These are phyloP conservation scores for Colletotrichum tamarilloi DNA, from an alignment of 2,329 filamentous ascomycete species.

Conservation along the genomic window DNA sequence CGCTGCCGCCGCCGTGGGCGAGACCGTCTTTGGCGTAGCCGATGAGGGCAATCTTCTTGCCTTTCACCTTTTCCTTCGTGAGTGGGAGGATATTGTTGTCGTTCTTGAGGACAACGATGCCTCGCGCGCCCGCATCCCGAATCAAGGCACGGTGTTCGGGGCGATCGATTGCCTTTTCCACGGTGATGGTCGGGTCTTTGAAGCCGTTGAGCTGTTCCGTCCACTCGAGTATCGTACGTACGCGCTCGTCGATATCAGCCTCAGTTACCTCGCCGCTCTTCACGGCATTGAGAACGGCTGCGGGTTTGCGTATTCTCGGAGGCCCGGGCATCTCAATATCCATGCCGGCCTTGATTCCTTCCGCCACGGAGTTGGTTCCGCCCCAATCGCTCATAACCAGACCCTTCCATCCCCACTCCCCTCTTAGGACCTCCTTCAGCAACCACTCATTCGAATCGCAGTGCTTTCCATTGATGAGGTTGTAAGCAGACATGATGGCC, in stretches of 20 bases:
- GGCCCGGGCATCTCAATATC: slow-evolving; percentile 73
- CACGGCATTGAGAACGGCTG: slow-evolving; percentile 39
- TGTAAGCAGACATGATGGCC: slow-evolving; percentile 46
- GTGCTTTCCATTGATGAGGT: slow-evolving; percentile 56
- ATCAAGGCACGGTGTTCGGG: slow-evolving; percentile 66
- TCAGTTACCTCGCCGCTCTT: slow-evolving; percentile 38
- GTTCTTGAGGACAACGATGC: slow-evolving; percentile 83
- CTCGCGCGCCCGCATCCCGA: slow-evolving; percentile 63
- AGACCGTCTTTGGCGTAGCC: slow-evolving; percentile 55
- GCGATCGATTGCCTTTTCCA: slow-evolving; percentile 49
- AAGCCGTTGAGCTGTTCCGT: slow-evolving; percentile 45
- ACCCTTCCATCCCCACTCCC: slow-evolving; percentile 81
- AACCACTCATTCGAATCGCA: slow-evolving; percentile 59
- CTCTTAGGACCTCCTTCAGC: slow-evolving; percentile 77
- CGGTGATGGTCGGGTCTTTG: slow-evolving; percentile 47
- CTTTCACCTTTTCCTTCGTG: slow-evolving; percentile 53
- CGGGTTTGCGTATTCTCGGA: slow-evolving; percentile 39
- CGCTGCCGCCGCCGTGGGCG: slow-evolving; percentile 44
- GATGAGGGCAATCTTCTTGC: slow-evolving; percentile 47
- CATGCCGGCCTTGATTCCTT: slow-evolving; percentile 77
- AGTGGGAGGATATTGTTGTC: slow-evolving; percentile 66
- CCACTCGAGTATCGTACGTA: slow-evolving; percentile 47
- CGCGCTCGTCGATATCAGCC: slow-evolving; percentile 34
- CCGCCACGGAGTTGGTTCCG: slow-evolving; percentile 80
- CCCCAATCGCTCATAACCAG: slow-evolving; percentile 79